Conservation (phyloP, 192 early-diverging fungal genomes). For the Coemansia sp. region DNA sequence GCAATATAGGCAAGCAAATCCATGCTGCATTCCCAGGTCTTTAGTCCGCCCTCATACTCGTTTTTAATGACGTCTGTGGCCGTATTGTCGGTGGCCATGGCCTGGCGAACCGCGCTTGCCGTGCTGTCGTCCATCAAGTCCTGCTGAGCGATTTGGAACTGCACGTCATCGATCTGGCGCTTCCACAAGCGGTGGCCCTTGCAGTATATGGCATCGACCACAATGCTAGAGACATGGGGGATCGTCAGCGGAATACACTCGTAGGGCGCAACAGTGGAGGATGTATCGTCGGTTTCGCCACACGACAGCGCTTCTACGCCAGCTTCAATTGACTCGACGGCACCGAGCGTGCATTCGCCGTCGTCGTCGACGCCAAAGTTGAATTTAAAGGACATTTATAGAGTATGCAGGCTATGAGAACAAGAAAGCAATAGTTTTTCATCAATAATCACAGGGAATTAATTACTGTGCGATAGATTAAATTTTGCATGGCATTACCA, state of each 20-base stretch:
- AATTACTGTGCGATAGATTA: no score
- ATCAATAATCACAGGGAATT: no score
- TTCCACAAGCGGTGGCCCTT: constrained; percentile 57
- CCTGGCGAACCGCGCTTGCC: constrained; percentile 30
- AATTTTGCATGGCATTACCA: no score
- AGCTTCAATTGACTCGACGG: neutral
- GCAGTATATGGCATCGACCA: constrained; percentile 47
- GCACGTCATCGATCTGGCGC: constrained; percentile 76
- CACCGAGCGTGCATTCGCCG: constrained; percentile 11
- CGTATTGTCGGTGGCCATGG: constrained; percentile 30
- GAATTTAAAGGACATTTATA: constrained; percentile 51
- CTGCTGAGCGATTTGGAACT: constrained; percentile 77
- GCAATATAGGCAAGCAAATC: constrained; percentile 79
- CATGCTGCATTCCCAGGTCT: constrained; percentile 95
- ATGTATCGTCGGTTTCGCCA: neutral
- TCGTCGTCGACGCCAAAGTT: constrained; percentile 39
- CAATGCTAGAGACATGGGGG: constrained; percentile 31
- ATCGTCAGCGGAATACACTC: constrained; percentile 32
- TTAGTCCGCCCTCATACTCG: constrained; percentile 93
- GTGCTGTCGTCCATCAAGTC: constrained; percentile 61
- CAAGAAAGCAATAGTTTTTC: no score
- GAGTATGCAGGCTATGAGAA: neutral
- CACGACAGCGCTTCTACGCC: neutral
- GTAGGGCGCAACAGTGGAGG: constrained; percentile 10
- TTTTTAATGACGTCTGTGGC: constrained; percentile 78